phyloP scores from a whole-genome alignment of 164 flowering plant species.

The Stephania yunnanensis region DNA sequence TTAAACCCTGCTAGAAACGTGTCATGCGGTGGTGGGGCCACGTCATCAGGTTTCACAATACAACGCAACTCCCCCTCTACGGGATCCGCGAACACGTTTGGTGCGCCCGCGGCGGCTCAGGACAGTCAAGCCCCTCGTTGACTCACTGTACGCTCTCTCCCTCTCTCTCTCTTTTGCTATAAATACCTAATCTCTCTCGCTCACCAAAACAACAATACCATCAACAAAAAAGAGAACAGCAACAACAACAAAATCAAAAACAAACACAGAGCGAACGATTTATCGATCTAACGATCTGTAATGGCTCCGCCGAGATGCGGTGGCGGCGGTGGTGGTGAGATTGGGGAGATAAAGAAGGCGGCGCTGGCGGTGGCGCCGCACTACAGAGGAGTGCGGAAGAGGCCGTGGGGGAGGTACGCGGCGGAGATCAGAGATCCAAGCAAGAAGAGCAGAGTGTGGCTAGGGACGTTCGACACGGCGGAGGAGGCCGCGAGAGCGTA shows the following conservation, averaged over 20 bases:
- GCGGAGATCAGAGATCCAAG: constrained; percentile 2
- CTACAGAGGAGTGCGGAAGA: constrained; percentile 3
- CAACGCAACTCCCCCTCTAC: constrained; percentile 5
- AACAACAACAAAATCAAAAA: no score
- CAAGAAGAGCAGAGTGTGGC: constrained; percentile 41
- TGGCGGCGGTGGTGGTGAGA: no score
- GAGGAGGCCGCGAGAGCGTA: constrained; percentile 65
- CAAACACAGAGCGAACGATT: no score
- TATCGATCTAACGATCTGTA: no score
- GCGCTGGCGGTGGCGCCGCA: background rate
- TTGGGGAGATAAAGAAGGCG: background rate
- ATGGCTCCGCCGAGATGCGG: no score
- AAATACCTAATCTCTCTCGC: background rate
- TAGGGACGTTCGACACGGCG: constrained; percentile 57
- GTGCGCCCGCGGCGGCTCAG: constrained; percentile 30
- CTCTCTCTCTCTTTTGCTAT: background rate
- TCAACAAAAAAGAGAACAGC: no score
- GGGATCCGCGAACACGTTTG: constrained; percentile 9
- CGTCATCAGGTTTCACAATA: constrained; percentile 14
- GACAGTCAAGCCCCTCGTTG: constrained; percentile 31
- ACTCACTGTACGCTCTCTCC: constrained; percentile 8
- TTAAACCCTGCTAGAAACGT: background rate
- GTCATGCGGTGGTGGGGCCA: constrained; percentile 19
- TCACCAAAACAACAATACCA: background rate
- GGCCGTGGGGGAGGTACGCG: constrained; percentile 7